A percentile compares a stretch with the other conserved stretches of the same genome.
Evolutionary conservation across 2,329 filamentous ascomycete genomes (phyloP).

Genomic region (Diplodia corticola): DNA sequence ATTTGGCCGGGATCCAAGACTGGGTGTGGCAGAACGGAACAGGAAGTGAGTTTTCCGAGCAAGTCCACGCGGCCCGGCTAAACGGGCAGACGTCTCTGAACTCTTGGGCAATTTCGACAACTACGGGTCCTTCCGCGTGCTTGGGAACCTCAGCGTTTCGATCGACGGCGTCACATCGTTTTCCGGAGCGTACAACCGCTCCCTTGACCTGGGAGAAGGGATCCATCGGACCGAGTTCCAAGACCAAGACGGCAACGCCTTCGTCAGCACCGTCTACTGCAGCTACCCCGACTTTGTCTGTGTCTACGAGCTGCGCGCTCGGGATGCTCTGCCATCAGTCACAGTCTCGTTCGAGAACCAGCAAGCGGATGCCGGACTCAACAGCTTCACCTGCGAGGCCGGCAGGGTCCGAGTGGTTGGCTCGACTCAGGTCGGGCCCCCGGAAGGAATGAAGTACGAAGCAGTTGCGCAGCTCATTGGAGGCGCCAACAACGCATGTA

Average conservation of each 20-base stretch:
- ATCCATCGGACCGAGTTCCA: conserved; percentile 38
- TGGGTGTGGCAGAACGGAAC: conserved; percentile 51
- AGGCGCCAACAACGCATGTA: conserved; percentile 26
- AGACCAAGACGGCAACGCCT: conserved; percentile 31
- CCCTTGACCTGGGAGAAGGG: conserved; percentile 48
- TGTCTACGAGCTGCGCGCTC: conserved; percentile 39
- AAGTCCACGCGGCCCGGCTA: neutral
- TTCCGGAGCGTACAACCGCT: conserved; percentile 41
- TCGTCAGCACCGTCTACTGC: conserved; percentile 48
- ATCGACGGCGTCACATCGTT: conserved; percentile 36
- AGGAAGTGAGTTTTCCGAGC: conserved; percentile 9
- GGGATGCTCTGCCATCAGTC: conserved; percentile 43
- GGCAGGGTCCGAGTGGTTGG: conserved; percentile 38
- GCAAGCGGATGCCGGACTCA: conserved; percentile 34
- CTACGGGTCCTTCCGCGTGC: conserved; percentile 51
- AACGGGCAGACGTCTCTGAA: conserved; percentile 33
- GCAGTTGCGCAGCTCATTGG: conserved; percentile 38
- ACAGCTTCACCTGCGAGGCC: conserved; percentile 37
- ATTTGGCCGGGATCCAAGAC: conserved; percentile 46
- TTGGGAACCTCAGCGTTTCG: conserved; percentile 49
- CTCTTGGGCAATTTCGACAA: conserved; percentile 42
- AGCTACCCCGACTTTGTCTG: conserved; percentile 46
- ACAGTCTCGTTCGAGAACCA: conserved; percentile 47
- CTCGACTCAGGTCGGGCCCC: conserved; percentile 43
- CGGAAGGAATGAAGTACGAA: conserved; percentile 49